Evolutionary conservation across 768 basidiomycete genomes (phyloP).

Genomic region (Phlegmacium glaucopus): DNA sequence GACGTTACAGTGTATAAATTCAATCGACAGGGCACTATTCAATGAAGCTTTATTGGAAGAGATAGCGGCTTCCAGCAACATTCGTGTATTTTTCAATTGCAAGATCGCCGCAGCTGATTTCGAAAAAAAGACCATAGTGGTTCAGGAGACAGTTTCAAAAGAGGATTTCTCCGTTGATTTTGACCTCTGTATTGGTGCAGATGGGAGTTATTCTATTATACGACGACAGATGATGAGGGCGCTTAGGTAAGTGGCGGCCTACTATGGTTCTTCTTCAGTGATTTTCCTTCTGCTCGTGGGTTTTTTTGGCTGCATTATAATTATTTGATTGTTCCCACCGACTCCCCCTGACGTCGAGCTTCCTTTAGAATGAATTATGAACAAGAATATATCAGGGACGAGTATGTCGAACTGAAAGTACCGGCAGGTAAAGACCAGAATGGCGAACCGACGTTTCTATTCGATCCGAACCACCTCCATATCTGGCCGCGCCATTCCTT

Average conservation of each 20-base stretch:
- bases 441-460: slow-evolving; percentile 68
- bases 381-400: slow-evolving; percentile 93
- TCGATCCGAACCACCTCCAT: slow-evolving; percentile 95
- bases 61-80: slow-evolving; percentile 55
- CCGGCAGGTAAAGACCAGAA: slow-evolving; percentile 65
- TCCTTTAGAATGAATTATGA: slow-evolving; percentile 84
- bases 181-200: slow-evolving; percentile 86
- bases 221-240: slow-evolving; percentile 95
- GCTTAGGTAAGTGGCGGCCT: slow-evolving; percentile 63
- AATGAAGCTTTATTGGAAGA: slow-evolving; percentile 85
- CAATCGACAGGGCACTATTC: slow-evolving; percentile 84
- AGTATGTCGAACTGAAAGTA: slow-evolving; percentile 96
- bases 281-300: slow-evolving; percentile 6
- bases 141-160: slow-evolving; percentile 44
- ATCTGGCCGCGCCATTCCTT: slow-evolving; percentile 99
- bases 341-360: slow-evolving; percentile 25
- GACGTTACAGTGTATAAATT: slow-evolving; percentile 79
- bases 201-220: slow-evolving; percentile 91
- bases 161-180: slow-evolving; percentile 50
- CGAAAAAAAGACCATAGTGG: slow-evolving; percentile 51
- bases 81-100: slow-evolving; percentile 75
- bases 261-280: slow-evolving; percentile 22
- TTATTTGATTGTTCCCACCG: slow-evolving; percentile 27
- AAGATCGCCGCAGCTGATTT: slow-evolving; percentile 80
- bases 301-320: slow-evolving; percentile 8